Base-by-base conservation (phyloP, 2,329 filamentous ascomycete genomes). In the Coniella vitis region DNA sequence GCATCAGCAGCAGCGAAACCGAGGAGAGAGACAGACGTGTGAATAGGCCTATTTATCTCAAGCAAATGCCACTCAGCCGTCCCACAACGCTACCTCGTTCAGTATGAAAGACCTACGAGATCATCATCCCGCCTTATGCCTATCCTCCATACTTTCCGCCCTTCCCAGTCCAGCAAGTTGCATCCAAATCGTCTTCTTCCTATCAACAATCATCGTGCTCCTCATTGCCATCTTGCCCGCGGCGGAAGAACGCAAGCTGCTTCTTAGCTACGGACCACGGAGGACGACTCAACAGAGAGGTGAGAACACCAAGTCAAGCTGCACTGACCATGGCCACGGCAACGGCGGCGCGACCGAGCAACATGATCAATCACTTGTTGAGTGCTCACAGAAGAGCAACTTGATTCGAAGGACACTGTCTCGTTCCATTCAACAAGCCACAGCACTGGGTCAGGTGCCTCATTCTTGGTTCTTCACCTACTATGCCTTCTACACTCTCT, bases 381-480 rank as follows among this genome's bases (percentile, higher is more conserved):
- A 38, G 2, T 17, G 9, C n/a, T 14, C 38, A 16, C 16, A 29
- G 19, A n/a, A 21, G 20, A 38, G 42, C 25, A 37, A 47, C 31
- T 29, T 47, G 20, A 44, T 69, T 17, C 48, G 61, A 43, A 56
- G 49, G 4, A 10, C 25, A 29, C 25, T 29, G 25, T 29, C 25
- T 29, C 25, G 25, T 29, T 36, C 66, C 25, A 47, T 72, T 36
- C 57, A 59, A 45, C 57, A 57, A 45, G 37, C 70, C 50, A 67
- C 70, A 4, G 65, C 69, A 2, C 54, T 67, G 38, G 67, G 68
- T 56, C 78, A 79, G 61, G 84, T 96, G 32, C 90, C 91, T 19
- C 93, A 97, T 68, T 78, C 78, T 54, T 97, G 87, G 83, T 97
- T 97, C 65, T 77, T 75, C 38, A 86, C 93, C 58, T 97, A 95